Evolutionary conservation across 805 yeast genomes (phyloP).

Genomic region (Pichia ethanolica): DNA sequence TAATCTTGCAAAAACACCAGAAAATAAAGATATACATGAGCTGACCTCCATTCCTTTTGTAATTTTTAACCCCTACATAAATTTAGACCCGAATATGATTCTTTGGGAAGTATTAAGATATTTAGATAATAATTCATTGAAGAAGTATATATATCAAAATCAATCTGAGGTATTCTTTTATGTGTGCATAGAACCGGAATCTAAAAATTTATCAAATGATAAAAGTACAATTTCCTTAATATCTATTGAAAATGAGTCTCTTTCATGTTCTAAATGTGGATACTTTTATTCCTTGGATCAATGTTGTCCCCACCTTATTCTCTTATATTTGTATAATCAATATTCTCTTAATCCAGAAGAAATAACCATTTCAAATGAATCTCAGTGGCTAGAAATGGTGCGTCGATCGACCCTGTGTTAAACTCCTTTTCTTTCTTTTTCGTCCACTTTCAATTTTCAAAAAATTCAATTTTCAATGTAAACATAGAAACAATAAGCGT

Average conservation of each 20-base stretch:
- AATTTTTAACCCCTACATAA: background rate
- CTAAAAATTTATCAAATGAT: background rate
- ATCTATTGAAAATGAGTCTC: background rate
- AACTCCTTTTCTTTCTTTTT: too few relatives aligned
- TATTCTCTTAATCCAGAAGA: background rate
- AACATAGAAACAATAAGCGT: too few relatives aligned
- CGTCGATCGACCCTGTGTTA: background rate
- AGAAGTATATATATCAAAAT: background rate
- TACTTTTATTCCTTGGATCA: background rate
- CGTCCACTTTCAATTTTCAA: too few relatives aligned
- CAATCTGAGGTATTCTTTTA: background rate
- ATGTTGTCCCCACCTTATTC: background rate
- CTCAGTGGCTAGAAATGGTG: background rate
- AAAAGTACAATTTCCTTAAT: background rate
- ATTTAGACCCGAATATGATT: background rate
- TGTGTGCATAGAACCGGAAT: background rate
- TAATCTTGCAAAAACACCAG: background rate
- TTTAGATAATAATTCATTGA: background rate
- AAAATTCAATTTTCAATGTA: too few relatives aligned
- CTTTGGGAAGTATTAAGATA: background rate
- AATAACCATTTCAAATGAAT: background rate
- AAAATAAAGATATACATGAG: background rate
- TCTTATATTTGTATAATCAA: background rate
- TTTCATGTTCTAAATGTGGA: conserved; percentile 3
- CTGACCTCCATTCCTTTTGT: too few relatives aligned